These are phyloP conservation scores for Kondoa subrosea DNA, from an alignment of 768 basidiomycete species.

Conservation along the genomic window DNA sequence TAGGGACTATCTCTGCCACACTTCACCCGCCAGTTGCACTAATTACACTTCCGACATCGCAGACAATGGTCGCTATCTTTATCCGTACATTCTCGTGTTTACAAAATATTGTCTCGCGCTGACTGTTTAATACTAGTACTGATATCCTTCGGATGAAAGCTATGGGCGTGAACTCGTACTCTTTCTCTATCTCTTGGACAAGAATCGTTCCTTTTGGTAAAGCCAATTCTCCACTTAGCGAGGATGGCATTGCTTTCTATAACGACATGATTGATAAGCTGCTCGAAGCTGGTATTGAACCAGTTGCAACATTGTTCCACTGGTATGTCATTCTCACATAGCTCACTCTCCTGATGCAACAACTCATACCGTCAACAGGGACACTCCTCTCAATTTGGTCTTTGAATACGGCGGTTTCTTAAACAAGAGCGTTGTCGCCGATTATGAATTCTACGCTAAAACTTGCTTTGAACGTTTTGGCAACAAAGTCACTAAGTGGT, in stretches of 20 bases:
- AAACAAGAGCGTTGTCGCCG: slow-evolving; percentile 37
- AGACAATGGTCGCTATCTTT: slow-evolving; percentile 9
- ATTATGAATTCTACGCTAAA: slow-evolving; percentile 40
- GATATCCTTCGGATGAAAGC: slow-evolving; percentile 37
- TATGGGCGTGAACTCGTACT: slow-evolving; percentile 42
- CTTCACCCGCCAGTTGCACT: slow-evolving; percentile 1
- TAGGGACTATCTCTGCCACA: slow-evolving; percentile 11
- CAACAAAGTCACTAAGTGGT: slow-evolving; percentile 41
- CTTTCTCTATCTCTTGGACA: slow-evolving; percentile 43
- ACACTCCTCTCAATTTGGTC: slow-evolving; percentile 38
- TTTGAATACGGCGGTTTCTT: slow-evolving; percentile 43
- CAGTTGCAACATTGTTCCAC: slow-evolving; percentile 42
- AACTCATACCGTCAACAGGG: slow-evolving; percentile 32
- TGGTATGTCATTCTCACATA: too few species aligned
- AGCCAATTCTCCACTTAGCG: slow-evolving; percentile 40
- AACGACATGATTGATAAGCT: slow-evolving; percentile 39
- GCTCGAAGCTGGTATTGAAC: slow-evolving; percentile 35
- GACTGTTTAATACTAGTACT: not conserved
- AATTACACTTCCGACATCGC: slow-evolving; percentile 17
- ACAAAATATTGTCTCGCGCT: not conserved
- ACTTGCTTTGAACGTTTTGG: slow-evolving; percentile 41
- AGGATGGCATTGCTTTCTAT: slow-evolving; percentile 37
- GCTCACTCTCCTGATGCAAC: not conserved
- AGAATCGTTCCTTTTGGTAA: slow-evolving; percentile 41
- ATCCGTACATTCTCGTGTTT: not conserved